Evolutionary conservation across 2,329 filamentous ascomycete species (phyloP), one percentile per base, ranked within the genome.

Genomic region (Arthroderma sp.): DNA sequence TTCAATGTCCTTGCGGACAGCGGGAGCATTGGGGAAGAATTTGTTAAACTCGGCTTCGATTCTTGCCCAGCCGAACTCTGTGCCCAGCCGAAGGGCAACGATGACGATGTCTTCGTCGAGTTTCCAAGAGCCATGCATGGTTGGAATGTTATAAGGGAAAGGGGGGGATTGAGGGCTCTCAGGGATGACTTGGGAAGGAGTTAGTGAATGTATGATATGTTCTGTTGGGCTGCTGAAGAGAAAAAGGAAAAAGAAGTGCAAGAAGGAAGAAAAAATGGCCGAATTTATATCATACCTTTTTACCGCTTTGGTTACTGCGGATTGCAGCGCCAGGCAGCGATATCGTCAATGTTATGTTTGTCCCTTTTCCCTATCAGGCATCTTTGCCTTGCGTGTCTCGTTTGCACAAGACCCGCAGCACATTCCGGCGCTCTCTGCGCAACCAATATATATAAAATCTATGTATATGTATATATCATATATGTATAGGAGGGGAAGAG

Each of bases 21-120:
- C 36, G 4, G 43, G 42, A 5, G 6, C 32, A 6, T 36, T 34
- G 3, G 36, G 29, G 38, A 53, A 53, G 7, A 27, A 30, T 1
- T n/a, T 31, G 30, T 45, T 32, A 43, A 51, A 51, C 11, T 41
- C 40, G 5, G 29, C 41, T 28, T 43, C 31, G 28, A 53, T 47
- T 15, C 42, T 28, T 10, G 33, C 36, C 52, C 52, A 53, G 28
- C n/a, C 29, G 15, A 51, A 37, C 27, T 44, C 42, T 6, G 52
- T 53, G 8, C 49, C 50, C 11, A 53, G 46, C 29, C 45, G 42
- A 3, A 52, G 34, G 39, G 50, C 42, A 28, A 49, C 45, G 39
- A 53, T 31, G 42, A 50, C 49, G 34, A 49, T 36, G 11, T 53
- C 42, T 32, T 53, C 42, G 7, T 45, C 43, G n/a, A 42, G 27